phyloP scores from a whole-genome alignment of 768 basidiomycete species.

The Amanita polypyramis region DNA sequence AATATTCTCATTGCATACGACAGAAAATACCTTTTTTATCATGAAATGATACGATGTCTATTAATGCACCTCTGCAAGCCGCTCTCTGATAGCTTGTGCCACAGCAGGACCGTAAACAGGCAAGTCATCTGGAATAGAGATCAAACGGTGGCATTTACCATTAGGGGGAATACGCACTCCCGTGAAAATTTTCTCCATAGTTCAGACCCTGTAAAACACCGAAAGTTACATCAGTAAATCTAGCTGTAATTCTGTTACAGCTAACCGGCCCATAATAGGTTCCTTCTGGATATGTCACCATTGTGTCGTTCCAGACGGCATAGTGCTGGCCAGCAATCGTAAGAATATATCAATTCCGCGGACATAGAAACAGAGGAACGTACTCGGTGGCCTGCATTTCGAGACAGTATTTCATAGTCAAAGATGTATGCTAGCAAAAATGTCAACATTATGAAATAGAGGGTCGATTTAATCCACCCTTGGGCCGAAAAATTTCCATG shows the following conservation, averaged over 20 bases:
- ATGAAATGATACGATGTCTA: background rate
- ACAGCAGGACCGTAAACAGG: slow-evolving; percentile 53
- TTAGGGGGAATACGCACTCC: slow-evolving; percentile 11
- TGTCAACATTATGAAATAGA: background rate
- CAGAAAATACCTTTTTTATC: background rate
- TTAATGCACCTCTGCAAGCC: slow-evolving; percentile 23
- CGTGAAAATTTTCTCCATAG: slow-evolving; percentile 13
- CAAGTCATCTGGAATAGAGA: slow-evolving; percentile 24
- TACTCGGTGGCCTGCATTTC: slow-evolving; percentile 31
- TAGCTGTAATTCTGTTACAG: background rate
- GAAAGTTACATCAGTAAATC: slow-evolving; percentile 23
- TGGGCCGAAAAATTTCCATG: slow-evolving; percentile 61
- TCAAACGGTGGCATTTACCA: background rate
- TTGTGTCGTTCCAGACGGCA: slow-evolving; percentile 58
- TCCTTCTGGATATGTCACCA: slow-evolving; percentile 24
- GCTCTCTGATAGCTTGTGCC: slow-evolving; percentile 47
- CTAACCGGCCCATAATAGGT: slow-evolving; percentile 18
- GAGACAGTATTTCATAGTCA: slow-evolving; percentile 31
- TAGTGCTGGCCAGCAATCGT: slow-evolving; percentile 30
- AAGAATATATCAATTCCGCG: background rate
- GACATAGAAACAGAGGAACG: slow-evolving; percentile 7
- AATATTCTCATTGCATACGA: background rate
- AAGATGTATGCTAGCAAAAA: slow-evolving; percentile 21
- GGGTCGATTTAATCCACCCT: slow-evolving; percentile 22
- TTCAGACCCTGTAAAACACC: slow-evolving; percentile 19